A percentile compares a stretch with the other conserved stretches of the same genome.
Evolutionary conservation across 2,329 filamentous ascomycete species (phyloP).

Genomic region (Chaetomium sp.): DNA sequence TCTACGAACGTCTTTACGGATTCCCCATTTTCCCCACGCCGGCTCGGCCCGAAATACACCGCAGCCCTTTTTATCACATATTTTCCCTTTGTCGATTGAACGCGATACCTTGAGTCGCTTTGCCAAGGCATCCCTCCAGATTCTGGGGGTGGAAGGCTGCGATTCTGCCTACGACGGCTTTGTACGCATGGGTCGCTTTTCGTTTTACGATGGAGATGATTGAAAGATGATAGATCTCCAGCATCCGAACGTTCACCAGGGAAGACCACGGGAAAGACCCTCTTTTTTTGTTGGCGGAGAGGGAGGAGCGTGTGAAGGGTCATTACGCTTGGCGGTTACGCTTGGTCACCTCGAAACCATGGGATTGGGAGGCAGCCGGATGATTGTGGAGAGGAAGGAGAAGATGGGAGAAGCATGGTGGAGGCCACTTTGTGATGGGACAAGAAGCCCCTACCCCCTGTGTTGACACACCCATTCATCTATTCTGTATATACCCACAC

Average conservation of each 20-base stretch:
- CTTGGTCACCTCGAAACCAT: neutral
- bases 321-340: constrained; percentile 5
- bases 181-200: too few species aligned
- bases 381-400: constrained; percentile 6
- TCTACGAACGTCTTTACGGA: constrained; percentile 13
- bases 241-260: neutral
- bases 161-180: too few species aligned
- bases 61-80: neutral
- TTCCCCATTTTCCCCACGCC: constrained; percentile 4
- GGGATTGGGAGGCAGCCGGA: constrained; percentile 8
- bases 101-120: neutral
- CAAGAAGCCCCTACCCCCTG: neutral
- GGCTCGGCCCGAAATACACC: constrained; percentile 20
- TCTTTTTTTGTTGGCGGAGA: neutral
- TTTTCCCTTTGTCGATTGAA: constrained; percentile 15
- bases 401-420: neutral
- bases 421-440: neutral
- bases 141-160: too few species aligned
- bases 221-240: too few species aligned
- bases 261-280: neutral
- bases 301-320: neutral
- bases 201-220: too few species aligned
- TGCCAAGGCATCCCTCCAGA: too few species aligned
- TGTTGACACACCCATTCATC: neutral
- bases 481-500: neutral